Evolutionary conservation across 495 filamentous ascomycete genomes (phyloP), one percentile per base, ranked within the genome.

Genomic region (Xanthoparmelia taractica): DNA sequence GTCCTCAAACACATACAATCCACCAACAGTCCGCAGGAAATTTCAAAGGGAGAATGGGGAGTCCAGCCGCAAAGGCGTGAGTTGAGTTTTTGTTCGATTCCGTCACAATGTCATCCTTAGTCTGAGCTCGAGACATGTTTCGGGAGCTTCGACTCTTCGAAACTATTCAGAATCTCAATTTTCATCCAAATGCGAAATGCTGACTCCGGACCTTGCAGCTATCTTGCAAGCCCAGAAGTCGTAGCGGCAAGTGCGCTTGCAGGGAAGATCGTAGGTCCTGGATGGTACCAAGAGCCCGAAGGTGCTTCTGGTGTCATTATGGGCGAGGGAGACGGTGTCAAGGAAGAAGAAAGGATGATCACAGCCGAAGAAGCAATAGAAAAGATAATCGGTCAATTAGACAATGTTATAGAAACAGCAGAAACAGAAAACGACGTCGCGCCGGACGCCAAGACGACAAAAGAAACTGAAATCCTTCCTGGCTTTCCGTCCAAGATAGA

Each of bases 31-130:
- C n/a, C 13, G 85, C 91, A 8, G 90, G 91, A 27, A 96, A 96
- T 73, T 96, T 96, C 80, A 92, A 93, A 75, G 92, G 91, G 0
- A 84, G 93, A 23, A 96, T 96, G 92, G 92, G 93, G 8, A 85
- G 80, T 12, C 85, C 80, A 17, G 85, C 91, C 8, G 90, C 91
- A 0, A 87, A 90, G 66, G 91, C 92, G 1, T 87, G 90, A 66
- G 43, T 45, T 8, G 2, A 15, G n/a, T n/a, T 45, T 45, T 23
- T 45, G 43, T 45, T 45, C 43, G 34, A 36, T 36, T 36, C 34
- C 10, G 34, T 36, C 34, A 4, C 34, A 10, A 36, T 36, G 4
- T 10, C 10, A 10, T 5, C 34, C 10, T 36, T 10, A 36, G 4
- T 4, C 34, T 36, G 34, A 10, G 34, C 10, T 36, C 10, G 34